Conservation (phyloP, 208 protist species). For the Acanthamoeba lenticulata region DNA sequence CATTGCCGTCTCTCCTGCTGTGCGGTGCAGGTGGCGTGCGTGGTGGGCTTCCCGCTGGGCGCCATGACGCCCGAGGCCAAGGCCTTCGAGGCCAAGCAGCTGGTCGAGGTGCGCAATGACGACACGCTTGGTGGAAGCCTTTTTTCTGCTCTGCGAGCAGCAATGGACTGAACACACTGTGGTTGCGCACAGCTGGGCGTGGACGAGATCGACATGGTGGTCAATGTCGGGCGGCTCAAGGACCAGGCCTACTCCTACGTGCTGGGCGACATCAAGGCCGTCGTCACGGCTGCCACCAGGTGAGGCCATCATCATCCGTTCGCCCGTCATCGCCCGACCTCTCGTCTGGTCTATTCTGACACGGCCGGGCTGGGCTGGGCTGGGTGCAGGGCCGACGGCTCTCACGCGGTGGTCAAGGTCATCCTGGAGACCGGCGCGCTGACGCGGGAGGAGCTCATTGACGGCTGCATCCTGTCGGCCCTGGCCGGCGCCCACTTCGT, state of each 20-base stretch:
- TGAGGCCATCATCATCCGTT: conserved; percentile 42
- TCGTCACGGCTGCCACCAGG: conserved; percentile 82
- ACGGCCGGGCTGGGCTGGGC: not conserved
- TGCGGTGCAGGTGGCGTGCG: conserved; percentile 83
- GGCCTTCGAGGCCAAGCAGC: conserved; percentile 87
- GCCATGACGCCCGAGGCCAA: conserved; percentile 90
- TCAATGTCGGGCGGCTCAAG: conserved; percentile 93
- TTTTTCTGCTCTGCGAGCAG: not conserved
- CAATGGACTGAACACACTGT: too few species aligned
- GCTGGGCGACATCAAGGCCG: conserved; percentile 90
- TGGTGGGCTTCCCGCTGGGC: conserved; percentile 94
- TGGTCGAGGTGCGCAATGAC: conserved; percentile 78
- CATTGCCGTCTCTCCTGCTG: not conserved
- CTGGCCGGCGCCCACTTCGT: conserved; percentile 93
- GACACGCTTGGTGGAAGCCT: too few species aligned
- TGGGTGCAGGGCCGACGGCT: not conserved
- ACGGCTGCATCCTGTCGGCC: conserved; percentile 89
- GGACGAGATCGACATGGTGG: conserved; percentile 95
- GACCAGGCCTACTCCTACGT: conserved; percentile 90
- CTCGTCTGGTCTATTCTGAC: not conserved
- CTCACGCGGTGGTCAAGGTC: conserved; percentile 82
- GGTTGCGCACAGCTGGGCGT: conserved; percentile 82
- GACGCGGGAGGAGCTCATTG: conserved; percentile 92
- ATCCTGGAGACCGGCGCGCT: conserved; percentile 95
- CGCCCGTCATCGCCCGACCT: conserved; percentile 78